Conservation (phyloP, 495 filamentous ascomycete genomes). For the Talaromyces borbonicus region DNA sequence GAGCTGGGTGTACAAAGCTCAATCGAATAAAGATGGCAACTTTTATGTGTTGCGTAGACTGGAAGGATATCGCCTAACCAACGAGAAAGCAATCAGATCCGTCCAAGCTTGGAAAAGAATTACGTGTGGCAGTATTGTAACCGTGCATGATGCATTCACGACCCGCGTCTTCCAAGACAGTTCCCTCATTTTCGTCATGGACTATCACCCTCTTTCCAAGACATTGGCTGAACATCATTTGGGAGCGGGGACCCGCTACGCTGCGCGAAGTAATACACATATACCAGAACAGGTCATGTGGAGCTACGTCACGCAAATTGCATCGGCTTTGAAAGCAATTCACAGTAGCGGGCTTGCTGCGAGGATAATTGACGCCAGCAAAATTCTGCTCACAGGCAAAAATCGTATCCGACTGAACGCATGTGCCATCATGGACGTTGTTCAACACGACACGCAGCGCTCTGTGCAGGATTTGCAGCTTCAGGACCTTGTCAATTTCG, state of each 20-base stretch:
- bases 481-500: slow-evolving; percentile 80
- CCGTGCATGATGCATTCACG: slow-evolving; percentile 86
- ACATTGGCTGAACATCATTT: slow-evolving; percentile 82
- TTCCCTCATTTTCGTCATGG: slow-evolving; percentile 87
- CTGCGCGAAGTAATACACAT: slow-evolving; percentile 33
- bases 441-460: slow-evolving; percentile 59
- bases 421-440: slow-evolving; percentile 79
- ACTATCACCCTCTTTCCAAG: slow-evolving; percentile 85
- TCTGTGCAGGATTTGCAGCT: slow-evolving; percentile 68
- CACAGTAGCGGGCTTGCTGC: slow-evolving; percentile 75
- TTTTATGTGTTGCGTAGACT: slow-evolving; percentile 76
- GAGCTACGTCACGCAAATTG: slow-evolving; percentile 87
- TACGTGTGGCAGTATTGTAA: slow-evolving; percentile 71
- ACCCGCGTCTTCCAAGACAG: slow-evolving; percentile 87
- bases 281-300: slow-evolving; percentile 75
- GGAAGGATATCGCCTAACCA: slow-evolving; percentile 77
- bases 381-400: slow-evolving; percentile 62
- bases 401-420: slow-evolving; percentile 80
- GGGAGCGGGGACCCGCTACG: slow-evolving; percentile 43
- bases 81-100: slow-evolving; percentile 74
- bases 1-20: slow-evolving; percentile 95
- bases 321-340: slow-evolving; percentile 78
- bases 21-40: slow-evolving; percentile 74
- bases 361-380: slow-evolving; percentile 70
- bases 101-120: slow-evolving; percentile 90